Evolutionary conservation across 768 basidiomycete genomes (phyloP).

Genomic region (Leucogyrophana mollusca): DNA sequence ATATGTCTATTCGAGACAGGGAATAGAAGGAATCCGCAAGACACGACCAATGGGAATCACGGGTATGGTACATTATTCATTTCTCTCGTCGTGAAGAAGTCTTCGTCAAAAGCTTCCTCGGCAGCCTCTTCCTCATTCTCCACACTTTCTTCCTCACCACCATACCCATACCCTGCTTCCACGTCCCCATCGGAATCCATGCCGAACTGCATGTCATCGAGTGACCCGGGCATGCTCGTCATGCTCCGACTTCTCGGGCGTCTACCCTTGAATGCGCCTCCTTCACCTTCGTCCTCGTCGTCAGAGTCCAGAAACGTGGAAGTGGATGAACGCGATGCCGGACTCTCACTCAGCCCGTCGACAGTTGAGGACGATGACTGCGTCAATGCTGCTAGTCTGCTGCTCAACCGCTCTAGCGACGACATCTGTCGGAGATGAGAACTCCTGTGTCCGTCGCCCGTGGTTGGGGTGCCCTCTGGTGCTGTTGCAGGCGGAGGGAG

Average conservation of each 20-base stretch:
- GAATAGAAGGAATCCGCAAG: too few species aligned
- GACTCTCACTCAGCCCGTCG: constrained; percentile 48
- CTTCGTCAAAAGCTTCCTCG: constrained; percentile 77
- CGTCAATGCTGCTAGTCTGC: constrained; percentile 50
- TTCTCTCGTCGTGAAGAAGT: constrained; percentile 76
- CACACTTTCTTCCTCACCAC: constrained; percentile 30
- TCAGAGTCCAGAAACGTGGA: constrained; percentile 53
- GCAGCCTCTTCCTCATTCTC: constrained; percentile 62
- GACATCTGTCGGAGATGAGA: constrained; percentile 67
- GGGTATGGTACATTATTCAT: constrained; percentile 78
- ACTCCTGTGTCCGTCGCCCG: constrained; percentile 30
- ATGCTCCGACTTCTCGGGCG: constrained; percentile 59
- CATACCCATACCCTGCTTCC: constrained; percentile 24
- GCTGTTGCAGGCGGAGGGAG: constrained; percentile 31
- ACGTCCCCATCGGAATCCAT: constrained; percentile 51
- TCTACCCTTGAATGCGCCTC: constrained; percentile 36
- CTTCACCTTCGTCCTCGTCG: constrained; percentile 39
- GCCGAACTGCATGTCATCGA: constrained; percentile 61
- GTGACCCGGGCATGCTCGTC: constrained; percentile 84
- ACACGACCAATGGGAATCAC: constrained; percentile 27
- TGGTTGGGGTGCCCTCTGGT: constrained; percentile 11
- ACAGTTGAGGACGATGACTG: constrained; percentile 37
- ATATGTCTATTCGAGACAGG: too few species aligned
- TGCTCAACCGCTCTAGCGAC: constrained; percentile 71
- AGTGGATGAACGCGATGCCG: constrained; percentile 54